Evolutionary conservation across 2,329 filamentous ascomycete species (phyloP), one percentile per base, ranked within the genome.

Genomic region (Chaetomium globosum): DNA sequence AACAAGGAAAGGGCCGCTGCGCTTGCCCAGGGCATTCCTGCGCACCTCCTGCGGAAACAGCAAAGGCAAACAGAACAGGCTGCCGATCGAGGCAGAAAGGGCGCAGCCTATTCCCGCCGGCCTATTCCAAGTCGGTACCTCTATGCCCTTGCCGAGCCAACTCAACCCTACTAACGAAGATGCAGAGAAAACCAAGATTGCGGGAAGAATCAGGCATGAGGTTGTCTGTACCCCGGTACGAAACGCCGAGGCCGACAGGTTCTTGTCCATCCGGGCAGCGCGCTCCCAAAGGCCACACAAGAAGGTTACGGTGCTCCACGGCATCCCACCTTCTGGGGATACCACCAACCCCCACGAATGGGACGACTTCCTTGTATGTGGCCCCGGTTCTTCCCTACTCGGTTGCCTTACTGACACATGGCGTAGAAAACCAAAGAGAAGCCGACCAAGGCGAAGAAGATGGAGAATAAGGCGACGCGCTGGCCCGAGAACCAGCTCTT

Each of bases 401-500:
- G 43, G 33, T 31, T 54, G 6, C 16, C 7, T 59, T n/a, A 26
- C 49, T 68, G 23, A 67, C 65, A 28, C 67, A 19, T 66, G n/a
- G 69, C 12, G 30, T 63, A 88, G 85, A 87, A 87, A 83, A 81
- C 72, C 16, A 77, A 79, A 13, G 73, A 78, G n/a, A 76, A 78
- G 54, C 74, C 79, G 59, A 77, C 79, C 72, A 85, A 87, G 76
- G 79, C 83, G 67, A 83, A 89, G 77, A 88, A 86, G 78, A 80
- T 85, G 75, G 89, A 91, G 72, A 89, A 92, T 78, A 97, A 98
- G 81, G 89, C 91, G 31, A 90, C 92, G 39, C 93, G 95, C 79
- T 93, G 98, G 79, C 89, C 92, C 53, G 88, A 93, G 77, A 89
- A 92, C 81, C 90, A 95, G 73, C 87, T 99, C 68, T 80, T 96